These are phyloP conservation scores for Scenedesmus sp. DNA, from an alignment of 163 green algal genomes.

Conservation along the genomic window DNA sequence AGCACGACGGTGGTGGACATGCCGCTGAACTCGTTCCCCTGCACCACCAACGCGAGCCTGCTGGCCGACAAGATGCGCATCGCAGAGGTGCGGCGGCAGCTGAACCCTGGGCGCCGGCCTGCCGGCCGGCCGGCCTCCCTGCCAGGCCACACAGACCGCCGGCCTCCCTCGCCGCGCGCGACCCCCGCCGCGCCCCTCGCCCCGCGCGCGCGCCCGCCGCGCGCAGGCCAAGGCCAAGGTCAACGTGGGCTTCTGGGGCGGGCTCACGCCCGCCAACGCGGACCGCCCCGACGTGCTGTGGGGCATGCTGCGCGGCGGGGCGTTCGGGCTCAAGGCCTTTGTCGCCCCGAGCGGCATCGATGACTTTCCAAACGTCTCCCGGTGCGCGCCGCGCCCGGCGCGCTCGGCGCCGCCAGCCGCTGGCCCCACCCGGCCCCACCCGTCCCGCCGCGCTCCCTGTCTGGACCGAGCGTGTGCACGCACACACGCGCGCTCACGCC, in stretches of 20 bases:
- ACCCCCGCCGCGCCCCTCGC: background rate
- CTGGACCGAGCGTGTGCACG: too few species aligned
- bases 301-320: slow-evolving; percentile 78
- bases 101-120: too few species aligned
- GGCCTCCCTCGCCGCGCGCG: too few species aligned
- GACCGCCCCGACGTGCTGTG: slow-evolving; percentile 64
- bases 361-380: slow-evolving; percentile 84
- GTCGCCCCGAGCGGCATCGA: slow-evolving; percentile 92
- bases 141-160: too few species aligned
- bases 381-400: too few species aligned
- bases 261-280: slow-evolving; percentile 86
- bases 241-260: slow-evolving; percentile 90
- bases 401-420: too few species aligned
- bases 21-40: slow-evolving; percentile 91
- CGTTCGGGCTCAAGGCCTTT: slow-evolving; percentile 96
- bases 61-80: slow-evolving; percentile 76
- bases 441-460: too few species aligned
- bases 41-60: slow-evolving; percentile 67
- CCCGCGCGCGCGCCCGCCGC: too few species aligned
- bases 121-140: too few species aligned
- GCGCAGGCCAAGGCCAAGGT: slow-evolving; percentile 71
- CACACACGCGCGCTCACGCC: too few species aligned
- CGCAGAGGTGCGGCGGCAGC: slow-evolving; percentile 51
- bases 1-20: slow-evolving; percentile 97
- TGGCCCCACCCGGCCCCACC: too few species aligned